Base-by-base conservation (phyloP, 371 early-diverging fungal species). In the Actinomortierella ambigua region DNA sequence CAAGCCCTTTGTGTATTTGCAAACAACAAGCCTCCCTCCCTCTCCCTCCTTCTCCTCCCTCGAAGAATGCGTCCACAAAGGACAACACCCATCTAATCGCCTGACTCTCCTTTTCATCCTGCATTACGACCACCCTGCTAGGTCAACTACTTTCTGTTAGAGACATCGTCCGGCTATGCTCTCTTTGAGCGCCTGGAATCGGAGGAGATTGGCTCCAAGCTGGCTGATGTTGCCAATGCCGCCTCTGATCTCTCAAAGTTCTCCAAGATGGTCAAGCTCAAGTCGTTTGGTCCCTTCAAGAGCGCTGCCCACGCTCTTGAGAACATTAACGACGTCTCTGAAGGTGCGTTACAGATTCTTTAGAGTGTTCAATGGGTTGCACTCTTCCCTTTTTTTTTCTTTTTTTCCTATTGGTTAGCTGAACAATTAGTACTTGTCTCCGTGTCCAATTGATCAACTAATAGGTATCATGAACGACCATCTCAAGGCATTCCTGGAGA, bases 291-390 rank as follows among this genome's bases (percentile, higher is more conserved):
- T 44, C 98, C 99, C 54, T 99, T 98, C 89, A 97, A 95, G 81
- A 92, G 82, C 69, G 97, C 98, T 40, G 95, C 93, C 41, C 94
- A 99, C 78, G 99, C 99, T 76, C 84, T 99, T 39, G 97, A 97
- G 79, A 98, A 97, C 80, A 90, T 93, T 56, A 97, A 95, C 83
- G 96, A 96, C 73, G 90, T 99, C 27, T 95, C 97, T 56, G 99
- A 99, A 88, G 98, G 98, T 90, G 48, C 7, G 29, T n/a, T 20
- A 5, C 42, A n/a, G 40, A 26, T 18, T 46, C 44, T n/a, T 59
- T 50, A 18, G 28, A 9, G 46, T 41, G 6, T 8, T 42, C 22
- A 41, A 47, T 47, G 40, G 18, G 15, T 20, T 20, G 20, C 44
- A 44, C 20, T 13, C n/a, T 15, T n/a, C 2, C 13, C 3, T 13